phyloP scores from a whole-genome alignment of 805 yeast species.

The Clavispora carvajalis region DNA sequence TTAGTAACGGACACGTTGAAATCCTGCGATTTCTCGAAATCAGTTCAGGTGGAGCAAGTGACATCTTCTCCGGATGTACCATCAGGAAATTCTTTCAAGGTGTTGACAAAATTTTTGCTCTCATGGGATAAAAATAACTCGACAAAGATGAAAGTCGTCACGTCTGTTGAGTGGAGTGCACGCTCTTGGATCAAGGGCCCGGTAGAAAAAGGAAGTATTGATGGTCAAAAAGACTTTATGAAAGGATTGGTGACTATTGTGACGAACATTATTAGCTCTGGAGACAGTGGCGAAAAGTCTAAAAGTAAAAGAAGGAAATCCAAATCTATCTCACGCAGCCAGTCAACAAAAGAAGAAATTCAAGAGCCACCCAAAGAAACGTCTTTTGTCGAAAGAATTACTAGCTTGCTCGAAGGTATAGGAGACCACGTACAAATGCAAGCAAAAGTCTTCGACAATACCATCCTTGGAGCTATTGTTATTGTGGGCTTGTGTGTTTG shows the following conservation, averaged over 20 bases:
- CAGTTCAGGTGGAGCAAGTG: slow-evolving; percentile 55
- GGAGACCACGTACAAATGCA: slow-evolving; percentile 10
- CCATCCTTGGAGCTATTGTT: slow-evolving; percentile 7
- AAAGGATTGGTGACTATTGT: slow-evolving; percentile 9
- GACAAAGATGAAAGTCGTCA: slow-evolving; percentile 58
- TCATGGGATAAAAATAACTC: slow-evolving; percentile 68
- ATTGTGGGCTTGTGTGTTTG: slow-evolving; percentile 5
- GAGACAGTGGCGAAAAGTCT: slow-evolving; percentile 5
- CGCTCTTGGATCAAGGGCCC: slow-evolving; percentile 88
- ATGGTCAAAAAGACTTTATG: slow-evolving; percentile 60
- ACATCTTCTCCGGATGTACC: slow-evolving; percentile 95
- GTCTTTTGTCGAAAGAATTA: slow-evolving; percentile 3
- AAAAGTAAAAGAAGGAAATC: slow-evolving; percentile 12
- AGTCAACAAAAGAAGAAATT: background rate
- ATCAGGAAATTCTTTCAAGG: slow-evolving; percentile 75
- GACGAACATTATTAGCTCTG: slow-evolving; percentile 5
- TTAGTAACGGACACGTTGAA: slow-evolving; percentile 51
- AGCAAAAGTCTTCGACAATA: slow-evolving; percentile 8
- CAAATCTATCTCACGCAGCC: slow-evolving; percentile 4
- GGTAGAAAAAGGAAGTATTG: slow-evolving; percentile 76
- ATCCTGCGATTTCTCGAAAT: slow-evolving; percentile 48
- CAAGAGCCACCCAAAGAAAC: slow-evolving; percentile 1
- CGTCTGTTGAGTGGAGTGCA: slow-evolving; percentile 82
- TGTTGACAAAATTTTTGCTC: slow-evolving; percentile 64
- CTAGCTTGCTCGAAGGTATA: slow-evolving; percentile 7